Percentiles rank a stretch among this genome's conserved stretches.
phyloP scores from a whole-genome alignment of 257 asterid species.

The Salvia splendens region DNA sequence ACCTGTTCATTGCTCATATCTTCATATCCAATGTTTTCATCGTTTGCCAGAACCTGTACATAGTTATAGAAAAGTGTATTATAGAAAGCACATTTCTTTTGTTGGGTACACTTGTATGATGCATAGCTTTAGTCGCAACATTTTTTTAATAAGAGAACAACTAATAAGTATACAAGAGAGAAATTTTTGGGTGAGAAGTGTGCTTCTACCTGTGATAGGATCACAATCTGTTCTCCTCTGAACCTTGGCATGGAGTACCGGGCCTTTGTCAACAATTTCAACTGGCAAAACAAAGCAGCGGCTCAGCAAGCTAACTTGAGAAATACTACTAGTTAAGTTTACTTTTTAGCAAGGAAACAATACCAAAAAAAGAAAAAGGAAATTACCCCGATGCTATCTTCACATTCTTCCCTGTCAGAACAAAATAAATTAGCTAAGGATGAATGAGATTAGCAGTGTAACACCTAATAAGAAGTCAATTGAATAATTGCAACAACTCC shows the following conservation, averaged over 20 bases:
- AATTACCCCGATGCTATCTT: constrained; percentile 85
- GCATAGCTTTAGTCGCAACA: neutral
- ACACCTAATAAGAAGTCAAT: neutral
- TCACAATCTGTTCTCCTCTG: constrained; percentile 83
- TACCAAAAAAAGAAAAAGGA: neutral
- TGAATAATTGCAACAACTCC: constrained; percentile 19
- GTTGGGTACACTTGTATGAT: neutral
- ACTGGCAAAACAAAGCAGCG: constrained; percentile 46
- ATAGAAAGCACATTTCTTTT: neutral
- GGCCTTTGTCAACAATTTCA: constrained; percentile 83
- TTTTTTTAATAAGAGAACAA: neutral
- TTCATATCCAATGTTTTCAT: constrained; percentile 92
- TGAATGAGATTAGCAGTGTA: constrained; percentile 9
- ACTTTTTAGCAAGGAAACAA: neutral
- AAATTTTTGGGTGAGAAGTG: neutral
- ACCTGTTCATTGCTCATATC: constrained; percentile 95
- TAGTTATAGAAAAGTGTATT: constrained; percentile 2
- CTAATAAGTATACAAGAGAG: neutral
- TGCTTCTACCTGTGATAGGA: constrained; percentile 75
- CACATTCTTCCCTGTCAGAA: constrained; percentile 79
- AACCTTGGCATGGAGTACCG: constrained; percentile 82
- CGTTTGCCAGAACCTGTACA: constrained; percentile 85
- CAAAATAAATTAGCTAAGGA: constrained; percentile 23
- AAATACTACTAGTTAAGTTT: constrained; percentile 10
- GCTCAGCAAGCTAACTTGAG: constrained; percentile 29